phyloP scores from a whole-genome alignment of 1,284 basidiomycete species.

The Cryptococcus neoformans region DNA sequence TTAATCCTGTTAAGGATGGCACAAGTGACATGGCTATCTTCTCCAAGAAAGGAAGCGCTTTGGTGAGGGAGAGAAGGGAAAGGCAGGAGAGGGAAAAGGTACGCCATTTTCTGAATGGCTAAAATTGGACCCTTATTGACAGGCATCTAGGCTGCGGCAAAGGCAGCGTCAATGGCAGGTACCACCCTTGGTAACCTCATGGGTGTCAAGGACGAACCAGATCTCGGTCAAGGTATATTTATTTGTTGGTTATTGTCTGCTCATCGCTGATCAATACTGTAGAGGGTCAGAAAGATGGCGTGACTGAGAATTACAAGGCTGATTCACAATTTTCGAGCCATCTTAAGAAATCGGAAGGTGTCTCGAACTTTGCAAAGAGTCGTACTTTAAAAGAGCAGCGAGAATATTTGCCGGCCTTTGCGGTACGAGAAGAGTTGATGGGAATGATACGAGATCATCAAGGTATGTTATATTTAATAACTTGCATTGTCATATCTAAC shows the following conservation, averaged over 20 bases:
- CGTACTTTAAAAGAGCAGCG: constrained; percentile 91
- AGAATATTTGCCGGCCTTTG: constrained; percentile 97
- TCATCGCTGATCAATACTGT: constrained; percentile 26
- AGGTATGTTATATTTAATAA: constrained; percentile 55
- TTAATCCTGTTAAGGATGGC: constrained; percentile 91
- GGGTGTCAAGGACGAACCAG: constrained; percentile 92
- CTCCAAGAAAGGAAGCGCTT: constrained; percentile 86
- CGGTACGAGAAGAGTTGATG: constrained; percentile 91
- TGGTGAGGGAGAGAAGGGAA: constrained; percentile 94
- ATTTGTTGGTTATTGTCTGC: background rate
- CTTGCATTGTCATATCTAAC: constrained; percentile 1
- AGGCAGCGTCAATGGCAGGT: constrained; percentile 87
- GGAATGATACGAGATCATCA: constrained; percentile 91
- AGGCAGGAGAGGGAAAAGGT: constrained; percentile 88
- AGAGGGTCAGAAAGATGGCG: constrained; percentile 60
- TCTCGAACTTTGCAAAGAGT: constrained; percentile 75
- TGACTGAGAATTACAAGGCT: constrained; percentile 73
- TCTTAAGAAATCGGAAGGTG: constrained; percentile 71
- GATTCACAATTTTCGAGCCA: constrained; percentile 96
- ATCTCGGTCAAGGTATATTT: constrained; percentile 38
- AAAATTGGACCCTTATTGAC: background rate
- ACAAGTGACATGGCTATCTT: constrained; percentile 96
- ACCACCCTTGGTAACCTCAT: constrained; percentile 94
- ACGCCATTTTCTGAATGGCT: background rate
- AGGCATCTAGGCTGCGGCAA: constrained; percentile 68